Base-by-base conservation (phyloP, 345 rosid species). In the Trapa bicornis region DNA sequence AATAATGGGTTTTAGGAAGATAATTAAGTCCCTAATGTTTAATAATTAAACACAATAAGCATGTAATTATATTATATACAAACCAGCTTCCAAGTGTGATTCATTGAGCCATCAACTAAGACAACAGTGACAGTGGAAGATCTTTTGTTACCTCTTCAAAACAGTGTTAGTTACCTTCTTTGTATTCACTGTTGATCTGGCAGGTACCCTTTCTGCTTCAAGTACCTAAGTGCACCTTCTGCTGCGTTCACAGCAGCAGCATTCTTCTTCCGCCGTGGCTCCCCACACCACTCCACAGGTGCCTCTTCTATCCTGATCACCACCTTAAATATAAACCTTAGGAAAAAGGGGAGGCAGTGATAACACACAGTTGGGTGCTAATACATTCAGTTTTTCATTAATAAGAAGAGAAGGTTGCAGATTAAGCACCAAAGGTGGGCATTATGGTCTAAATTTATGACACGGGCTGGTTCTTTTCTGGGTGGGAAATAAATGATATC, bases 191-290 rank as follows among this genome's bases (percentile, higher is more conserved):
- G 65, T 66, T 70, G 16, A 32, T 22, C 29, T 22, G 29, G 61
- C 56, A 80, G 64, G 74, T 84, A 81, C 1, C 91, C 89, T 64
- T 67, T 67, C 29, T 74, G 79, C 66, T 78, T 71, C 72, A 89
- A 74, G 78, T 78, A 89, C 96, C 96, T 85, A 15, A 92, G 58
- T 15, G 89, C 89, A 17, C 82, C 96, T 80, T 86, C 80, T 7
- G 96, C 98, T 14, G 98, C 96, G 35, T 80, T 69, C 77, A 89
- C 96, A 3, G 96, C 89, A 1, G 96, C 93, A 61, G 81, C 83
- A 78, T 83, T 92, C 86, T 89, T 92, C n/a, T 76, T 86, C 4
- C 73, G 47, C 62, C 48, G 75, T 70, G 87, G 71, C 3, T 69
- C 74, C 29, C 89, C 87, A 38, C 67, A 73, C 76, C 95, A 87